Base-by-base conservation (phyloP, 2,329 filamentous ascomycete genomes). In the Geosmithia putterillii region DNA sequence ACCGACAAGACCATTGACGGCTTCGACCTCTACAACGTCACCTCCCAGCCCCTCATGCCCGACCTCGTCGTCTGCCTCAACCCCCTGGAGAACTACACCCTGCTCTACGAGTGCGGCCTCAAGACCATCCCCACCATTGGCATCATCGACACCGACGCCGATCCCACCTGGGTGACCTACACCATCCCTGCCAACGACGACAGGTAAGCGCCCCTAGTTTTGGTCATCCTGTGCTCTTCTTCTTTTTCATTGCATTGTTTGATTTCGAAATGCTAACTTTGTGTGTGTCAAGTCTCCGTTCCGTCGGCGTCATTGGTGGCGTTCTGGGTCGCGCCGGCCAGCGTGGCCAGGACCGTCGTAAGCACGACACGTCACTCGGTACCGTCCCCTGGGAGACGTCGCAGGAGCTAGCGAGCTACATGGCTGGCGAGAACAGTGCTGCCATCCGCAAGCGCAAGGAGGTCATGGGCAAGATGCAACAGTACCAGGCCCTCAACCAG, bases 151-250 rank as follows among this genome's bases (percentile, higher is more conserved):
- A 96, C 92, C 1, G 85, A 98, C 61, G 82, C 81, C 2, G 85
- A 96, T 62, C 86, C 92, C 1, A 86, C 86, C 1, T 90, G 86
- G 78, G 88, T 96, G 42, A 96, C 92, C 4, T 98, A 98, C 59
- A 85, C 86, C 14, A 95, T 98, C 52, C 92, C 92, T 2, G 87
- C 87, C 42, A 98, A 98, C 61, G 92, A 98, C 58, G 92, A 98
- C 71, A 88, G 82, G 83, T 86, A 61, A 57, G 71, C 59, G 39
- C 34, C 5, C 15, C 10, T 7, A 6, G 21, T n/a, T n/a, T 9
- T 7, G n/a, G n/a, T n/a, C n/a, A n/a, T n/a, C n/a, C n/a, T n/a
- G n/a, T 14, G 3, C 10, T 23, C 20, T 40, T 8, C 15, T 22
- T 18, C 15, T 37, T 6, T 8, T 20, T 18, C 10, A 4, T 18